These are phyloP conservation scores for Saccharomycopsis phalli DNA, from an alignment of 1,139 yeast genomes.

Conservation along the genomic window DNA sequence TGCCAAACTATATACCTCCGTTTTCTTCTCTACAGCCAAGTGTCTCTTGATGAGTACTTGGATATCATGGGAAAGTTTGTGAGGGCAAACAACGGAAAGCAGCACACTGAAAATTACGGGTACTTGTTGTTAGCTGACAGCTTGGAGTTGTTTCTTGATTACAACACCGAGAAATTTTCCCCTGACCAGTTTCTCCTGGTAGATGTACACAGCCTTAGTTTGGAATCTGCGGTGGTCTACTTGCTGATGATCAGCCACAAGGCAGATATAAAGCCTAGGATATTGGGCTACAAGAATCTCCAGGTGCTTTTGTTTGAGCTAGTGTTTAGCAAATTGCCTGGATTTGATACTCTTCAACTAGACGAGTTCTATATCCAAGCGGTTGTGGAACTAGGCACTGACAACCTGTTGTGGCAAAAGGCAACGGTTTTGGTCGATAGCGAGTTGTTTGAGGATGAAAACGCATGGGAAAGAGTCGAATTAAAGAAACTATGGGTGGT, in stretches of 20 bases:
- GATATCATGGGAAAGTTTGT: slow-evolving; percentile 33
- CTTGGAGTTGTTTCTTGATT: slow-evolving; percentile 28
- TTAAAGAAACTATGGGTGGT: slow-evolving; percentile 16
- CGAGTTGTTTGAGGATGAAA: slow-evolving; percentile 24
- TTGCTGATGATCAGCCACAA: neutral
- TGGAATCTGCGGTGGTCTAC: neutral
- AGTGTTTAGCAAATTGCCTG: slow-evolving; percentile 2
- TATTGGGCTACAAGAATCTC: neutral
- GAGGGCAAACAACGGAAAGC: slow-evolving; percentile 29
- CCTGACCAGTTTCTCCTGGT: slow-evolving; percentile 2
- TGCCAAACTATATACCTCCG: slow-evolving; percentile 44
- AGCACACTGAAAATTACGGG: slow-evolving; percentile 22
- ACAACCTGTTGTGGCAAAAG: slow-evolving; percentile 10
- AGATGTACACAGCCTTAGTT: neutral
- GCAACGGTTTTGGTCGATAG: slow-evolving; percentile 5
- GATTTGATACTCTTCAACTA: slow-evolving; percentile 3
- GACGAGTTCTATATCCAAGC: slow-evolving; percentile 8
- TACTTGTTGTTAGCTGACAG: slow-evolving; percentile 32
- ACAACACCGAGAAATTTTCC: slow-evolving; percentile 23
- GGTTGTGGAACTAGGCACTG: slow-evolving; percentile 9
- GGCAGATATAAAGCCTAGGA: too few species aligned
- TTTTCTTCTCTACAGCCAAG: slow-evolving; percentile 26
- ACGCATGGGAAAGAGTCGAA: slow-evolving; percentile 17
- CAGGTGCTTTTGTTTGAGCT: slow-evolving; percentile 11
- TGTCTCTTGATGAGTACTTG: slow-evolving; percentile 27